phyloP scores from a whole-genome alignment of 2,329 filamentous ascomycete species.

The Immersiporthe knoxdaviesiana region DNA sequence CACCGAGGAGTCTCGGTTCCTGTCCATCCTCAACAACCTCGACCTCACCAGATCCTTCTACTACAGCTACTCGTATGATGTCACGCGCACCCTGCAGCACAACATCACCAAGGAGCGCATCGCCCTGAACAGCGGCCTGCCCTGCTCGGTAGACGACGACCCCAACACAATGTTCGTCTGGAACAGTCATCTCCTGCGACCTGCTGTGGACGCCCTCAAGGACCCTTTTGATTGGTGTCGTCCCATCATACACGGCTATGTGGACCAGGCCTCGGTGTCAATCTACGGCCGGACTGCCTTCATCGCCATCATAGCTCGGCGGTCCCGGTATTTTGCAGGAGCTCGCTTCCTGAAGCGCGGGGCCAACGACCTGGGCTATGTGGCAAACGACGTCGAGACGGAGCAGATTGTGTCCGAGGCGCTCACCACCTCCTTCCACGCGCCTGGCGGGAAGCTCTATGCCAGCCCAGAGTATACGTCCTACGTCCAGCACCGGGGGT shows the following conservation, averaged over 20 bases:
- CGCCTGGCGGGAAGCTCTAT: conserved; percentile 81
- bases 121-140: conserved; percentile 66
- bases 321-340: conserved; percentile 91
- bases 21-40: conserved; percentile 86
- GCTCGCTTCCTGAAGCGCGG: conserved; percentile 93
- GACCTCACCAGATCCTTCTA: conserved; percentile 93
- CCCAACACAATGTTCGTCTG: conserved; percentile 98
- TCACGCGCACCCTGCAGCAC: conserved; percentile 87
- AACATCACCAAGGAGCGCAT: conserved; percentile 84
- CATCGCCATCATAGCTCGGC: conserved; percentile 89
- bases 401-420: conserved; percentile 98
- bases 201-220: conserved; percentile 69
- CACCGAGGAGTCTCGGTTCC: conserved; percentile 85
- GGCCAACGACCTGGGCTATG: conserved; percentile 91
- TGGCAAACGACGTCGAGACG: conserved; percentile 98
- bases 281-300: conserved; percentile 89
- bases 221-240: conserved; percentile 95
- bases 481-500: conserved; percentile 94
- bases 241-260: conserved; percentile 93
- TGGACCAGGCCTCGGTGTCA: conserved; percentile 83
- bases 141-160: conserved; percentile 62
- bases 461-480: conserved; percentile 92
- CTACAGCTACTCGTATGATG: conserved; percentile 97
- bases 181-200: conserved; percentile 87
- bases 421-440: conserved; percentile 92